Evolutionary conservation across 441 rosid genomes (phyloP).

Genomic region (Kokia cookei): DNA sequence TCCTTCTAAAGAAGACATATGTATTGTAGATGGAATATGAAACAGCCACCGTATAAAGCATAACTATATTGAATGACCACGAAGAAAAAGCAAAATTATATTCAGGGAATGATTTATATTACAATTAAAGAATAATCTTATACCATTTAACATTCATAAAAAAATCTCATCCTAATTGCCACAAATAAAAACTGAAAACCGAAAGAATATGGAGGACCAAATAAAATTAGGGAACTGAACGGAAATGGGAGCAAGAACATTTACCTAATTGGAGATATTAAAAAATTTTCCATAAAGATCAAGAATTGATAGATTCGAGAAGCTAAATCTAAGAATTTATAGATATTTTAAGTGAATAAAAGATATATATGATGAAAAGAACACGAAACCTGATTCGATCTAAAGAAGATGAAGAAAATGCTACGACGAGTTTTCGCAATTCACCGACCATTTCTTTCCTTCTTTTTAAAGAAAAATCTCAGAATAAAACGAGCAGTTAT

Average conservation of each 20-base stretch:
- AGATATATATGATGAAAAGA: background rate
- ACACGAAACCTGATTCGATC: slow-evolving; percentile 30
- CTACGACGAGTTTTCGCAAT: background rate
- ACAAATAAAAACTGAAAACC: background rate
- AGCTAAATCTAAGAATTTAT: background rate
- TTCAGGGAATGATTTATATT: background rate
- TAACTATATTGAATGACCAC: background rate
- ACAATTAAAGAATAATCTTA: background rate
- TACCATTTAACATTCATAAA: background rate
- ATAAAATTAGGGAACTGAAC: background rate
- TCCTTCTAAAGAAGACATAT: background rate
- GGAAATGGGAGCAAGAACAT: background rate
- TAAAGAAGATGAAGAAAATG: background rate
- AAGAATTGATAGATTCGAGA: background rate
- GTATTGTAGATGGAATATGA: background rate
- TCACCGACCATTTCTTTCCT: background rate
- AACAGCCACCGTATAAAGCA: background rate
- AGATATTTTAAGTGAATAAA: background rate
- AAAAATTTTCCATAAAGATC: background rate
- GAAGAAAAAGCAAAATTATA: background rate
- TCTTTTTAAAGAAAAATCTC: background rate
- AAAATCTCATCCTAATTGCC: background rate
- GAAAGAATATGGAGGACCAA: background rate
- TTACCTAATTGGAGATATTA: background rate
- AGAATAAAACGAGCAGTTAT: background rate